A percentile compares a stretch with the other conserved stretches of the same genome.
These are phyloP conservation scores for Arabidopsis hybrid DNA, from an alignment of 441 rosid genomes.

Conservation along the genomic window DNA sequence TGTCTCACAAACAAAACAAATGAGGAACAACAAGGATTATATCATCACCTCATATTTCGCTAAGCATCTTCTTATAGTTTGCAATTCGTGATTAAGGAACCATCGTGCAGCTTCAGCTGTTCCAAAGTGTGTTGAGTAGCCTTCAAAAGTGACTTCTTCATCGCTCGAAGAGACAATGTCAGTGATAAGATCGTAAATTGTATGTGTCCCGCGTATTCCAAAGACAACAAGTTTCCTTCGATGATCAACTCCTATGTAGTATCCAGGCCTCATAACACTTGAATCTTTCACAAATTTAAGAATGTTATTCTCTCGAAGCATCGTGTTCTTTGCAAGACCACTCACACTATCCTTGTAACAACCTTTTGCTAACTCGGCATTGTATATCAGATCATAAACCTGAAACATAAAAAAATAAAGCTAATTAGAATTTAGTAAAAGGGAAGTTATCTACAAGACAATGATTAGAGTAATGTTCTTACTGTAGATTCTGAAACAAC, in stretches of 20 bases:
- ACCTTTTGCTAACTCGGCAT: constrained; percentile 86
- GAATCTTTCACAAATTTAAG: constrained; percentile 79
- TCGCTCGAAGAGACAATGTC: constrained; percentile 82
- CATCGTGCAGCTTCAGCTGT: constrained; percentile 94
- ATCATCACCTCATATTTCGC: constrained; percentile 68
- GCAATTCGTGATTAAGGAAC: constrained; percentile 84
- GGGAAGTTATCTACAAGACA: neutral
- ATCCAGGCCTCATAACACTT: constrained; percentile 94
- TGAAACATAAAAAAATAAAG: constrained; percentile 33
- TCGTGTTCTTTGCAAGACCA: constrained; percentile 74
- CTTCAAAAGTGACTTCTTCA: constrained; percentile 84
- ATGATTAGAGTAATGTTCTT: constrained; percentile 43
- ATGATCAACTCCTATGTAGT: constrained; percentile 81
- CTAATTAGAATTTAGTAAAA: constrained; percentile 11
- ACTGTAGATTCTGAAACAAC: constrained; percentile 73
- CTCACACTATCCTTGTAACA: constrained; percentile 65
- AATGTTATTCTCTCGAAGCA: constrained; percentile 82
- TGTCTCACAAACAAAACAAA: constrained; percentile 13
- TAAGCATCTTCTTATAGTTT: constrained; percentile 71
- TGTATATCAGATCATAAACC: constrained; percentile 91
- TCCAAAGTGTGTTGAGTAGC: constrained; percentile 92
- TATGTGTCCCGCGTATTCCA: constrained; percentile 87
- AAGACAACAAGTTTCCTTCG: constrained; percentile 77
- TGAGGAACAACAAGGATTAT: constrained; percentile 16
- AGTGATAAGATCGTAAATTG: constrained; percentile 83